Percentiles rank a stretch among this genome's conserved stretches.
These are phyloP conservation scores for Somion occarium DNA, from an alignment of 1,284 basidiomycete species.

Conservation along the genomic window DNA sequence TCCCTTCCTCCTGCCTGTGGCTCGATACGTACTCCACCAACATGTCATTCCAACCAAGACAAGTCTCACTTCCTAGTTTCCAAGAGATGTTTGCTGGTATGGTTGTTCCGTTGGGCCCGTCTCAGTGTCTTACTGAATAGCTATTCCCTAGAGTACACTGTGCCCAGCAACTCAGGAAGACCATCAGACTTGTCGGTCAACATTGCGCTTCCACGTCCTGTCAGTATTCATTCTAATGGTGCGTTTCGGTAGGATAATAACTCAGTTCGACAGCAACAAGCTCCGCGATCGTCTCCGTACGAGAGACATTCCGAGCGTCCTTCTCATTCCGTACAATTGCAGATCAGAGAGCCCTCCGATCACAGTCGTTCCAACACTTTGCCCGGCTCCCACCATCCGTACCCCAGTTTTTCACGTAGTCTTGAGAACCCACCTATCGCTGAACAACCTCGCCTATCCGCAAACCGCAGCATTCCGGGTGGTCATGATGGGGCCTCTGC, in stretches of 20 bases:
- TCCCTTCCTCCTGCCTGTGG: not conserved
- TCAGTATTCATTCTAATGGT: too few species aligned
- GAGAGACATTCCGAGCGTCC: not conserved
- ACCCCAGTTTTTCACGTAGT: too few species aligned
- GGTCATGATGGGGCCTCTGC: conserved; percentile 3
- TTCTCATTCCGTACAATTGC: not conserved
- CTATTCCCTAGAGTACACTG: not conserved
- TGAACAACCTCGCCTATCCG: not conserved
- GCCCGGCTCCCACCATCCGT: not conserved
- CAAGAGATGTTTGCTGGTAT: conserved; percentile 17
- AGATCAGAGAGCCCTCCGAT: not conserved
- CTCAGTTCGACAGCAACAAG: not conserved
- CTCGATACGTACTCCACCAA: not conserved
- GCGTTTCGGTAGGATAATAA: not conserved
- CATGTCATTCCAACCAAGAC: not conserved
- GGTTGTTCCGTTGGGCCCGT: too few species aligned
- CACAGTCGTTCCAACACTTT: not conserved
- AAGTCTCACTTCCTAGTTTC: conserved; percentile 17
- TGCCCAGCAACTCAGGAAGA: not conserved
- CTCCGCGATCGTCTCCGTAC: not conserved
- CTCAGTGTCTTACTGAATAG: too few species aligned
- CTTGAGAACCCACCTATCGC: not conserved
- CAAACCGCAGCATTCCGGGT: not conserved
- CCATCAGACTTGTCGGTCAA: not conserved
- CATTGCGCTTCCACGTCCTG: not conserved